Base-by-base conservation (phyloP, 2,329 filamentous ascomycete genomes). In the Penicillium capsulatum region DNA sequence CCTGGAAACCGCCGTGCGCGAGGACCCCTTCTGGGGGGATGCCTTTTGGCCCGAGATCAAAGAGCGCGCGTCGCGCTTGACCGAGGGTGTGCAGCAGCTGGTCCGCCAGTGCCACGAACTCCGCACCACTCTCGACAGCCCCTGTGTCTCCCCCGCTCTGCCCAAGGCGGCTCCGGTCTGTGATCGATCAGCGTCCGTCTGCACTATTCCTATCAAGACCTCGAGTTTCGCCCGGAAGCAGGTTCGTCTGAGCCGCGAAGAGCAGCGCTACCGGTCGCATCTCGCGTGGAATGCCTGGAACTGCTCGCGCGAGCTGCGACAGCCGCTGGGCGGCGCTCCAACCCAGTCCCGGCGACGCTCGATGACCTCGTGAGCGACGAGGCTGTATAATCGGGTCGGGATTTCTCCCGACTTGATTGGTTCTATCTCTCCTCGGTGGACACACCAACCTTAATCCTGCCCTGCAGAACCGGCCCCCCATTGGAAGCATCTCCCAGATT, bases 1-100 rank as follows among this genome's bases (percentile, higher is more conserved):
- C 10, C 47, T 70, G 26, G 61, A 64, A 44, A 58, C 47, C 1
- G 66, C 66, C 2, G 65, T 70, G 8, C 54, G 62, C n/a, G 60
- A 67, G 44, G 67, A 70, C 40, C 53, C 65, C 2, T 68, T 69
- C 48, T 70, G 67, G 67, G 67, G 67, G 27, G 55, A 62, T 20
- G 55, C 53, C 4, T 66, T 67, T 44, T 69, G 66, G 65, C 59
- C 60, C 2, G 64, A 67, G 13, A 66, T 69, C 15, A 63, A 67
- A 38, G 54, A 63, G 31, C 63, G 67, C 11, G 66, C 67, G 2
- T 55, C 56, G 14, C 54, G 55, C 19, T 44, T 70, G 42, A 63
- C 64, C 11, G 56, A 61, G 2, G 63, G 64, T 1, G 62, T 70
- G 16, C 58, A 65, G 43, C 53, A 68, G 42, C 51, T 70, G 33